phyloP scores from a whole-genome alignment of 176 grass and related monocot species.

The Aegilops speltoides region DNA sequence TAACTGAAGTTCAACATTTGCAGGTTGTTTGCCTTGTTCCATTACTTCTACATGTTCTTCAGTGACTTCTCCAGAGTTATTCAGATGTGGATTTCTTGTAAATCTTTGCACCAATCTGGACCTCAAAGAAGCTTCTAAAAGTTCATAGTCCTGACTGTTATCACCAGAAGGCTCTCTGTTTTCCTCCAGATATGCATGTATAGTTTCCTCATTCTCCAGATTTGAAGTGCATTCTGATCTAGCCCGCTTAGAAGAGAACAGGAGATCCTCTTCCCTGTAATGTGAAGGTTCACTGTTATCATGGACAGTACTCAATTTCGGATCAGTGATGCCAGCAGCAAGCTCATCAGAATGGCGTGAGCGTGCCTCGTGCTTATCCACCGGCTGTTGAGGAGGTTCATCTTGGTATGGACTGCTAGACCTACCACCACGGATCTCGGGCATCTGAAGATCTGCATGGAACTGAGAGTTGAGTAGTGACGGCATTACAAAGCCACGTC shows the following conservation, averaged over 20 bases:
- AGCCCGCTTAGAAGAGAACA: conserved; percentile 28
- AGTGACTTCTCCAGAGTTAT: conserved; percentile 36
- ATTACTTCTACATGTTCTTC: conserved; percentile 41
- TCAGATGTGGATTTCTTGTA: conserved; percentile 51
- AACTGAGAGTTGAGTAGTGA: conserved; percentile 39
- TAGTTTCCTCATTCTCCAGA: conserved; percentile 54
- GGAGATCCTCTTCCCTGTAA: conserved; percentile 53
- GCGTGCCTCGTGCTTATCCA: conserved; percentile 51
- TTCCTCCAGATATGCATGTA: conserved; percentile 33
- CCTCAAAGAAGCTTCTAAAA: conserved; percentile 92
- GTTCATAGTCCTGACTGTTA: conserved; percentile 63
- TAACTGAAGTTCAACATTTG: conserved; percentile 35
- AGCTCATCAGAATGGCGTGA: conserved; percentile 39
- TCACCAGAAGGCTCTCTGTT: conserved; percentile 49
- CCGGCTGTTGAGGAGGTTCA: conserved; percentile 41
- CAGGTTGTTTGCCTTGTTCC: conserved; percentile 33
- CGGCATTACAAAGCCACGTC: conserved; percentile 41
- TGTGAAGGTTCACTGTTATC: conserved; percentile 42
- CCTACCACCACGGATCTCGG: conserved; percentile 45
- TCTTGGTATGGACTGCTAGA: conserved; percentile 42
- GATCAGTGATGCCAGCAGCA: conserved; percentile 47
- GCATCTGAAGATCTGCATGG: conserved; percentile 35
- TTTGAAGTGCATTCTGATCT: conserved; percentile 37
- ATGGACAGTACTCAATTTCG: conserved; percentile 41
- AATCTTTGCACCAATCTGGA: conserved; percentile 81